These are phyloP conservation scores for Pholiota microspora DNA, from an alignment of 768 basidiomycete species.

Conservation along the genomic window DNA sequence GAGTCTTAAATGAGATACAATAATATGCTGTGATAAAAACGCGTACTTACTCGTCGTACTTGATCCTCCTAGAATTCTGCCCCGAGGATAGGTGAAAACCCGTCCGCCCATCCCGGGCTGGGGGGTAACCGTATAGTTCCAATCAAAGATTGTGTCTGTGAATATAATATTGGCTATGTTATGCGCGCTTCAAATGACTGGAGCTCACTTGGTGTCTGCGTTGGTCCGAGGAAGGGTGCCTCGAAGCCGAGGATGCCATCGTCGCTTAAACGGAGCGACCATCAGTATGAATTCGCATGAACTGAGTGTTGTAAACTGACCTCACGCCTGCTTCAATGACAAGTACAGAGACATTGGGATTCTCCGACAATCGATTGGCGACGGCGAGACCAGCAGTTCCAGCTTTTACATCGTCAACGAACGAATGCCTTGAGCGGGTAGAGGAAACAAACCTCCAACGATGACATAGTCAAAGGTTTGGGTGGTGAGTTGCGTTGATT, in stretches of 20 bases:
- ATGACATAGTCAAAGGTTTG: constrained; percentile 10
- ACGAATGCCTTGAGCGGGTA: not conserved
- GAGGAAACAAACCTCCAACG: constrained; percentile 5
- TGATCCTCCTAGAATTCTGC: constrained; percentile 2
- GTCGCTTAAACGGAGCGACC: constrained; percentile 6
- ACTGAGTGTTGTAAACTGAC: not conserved
- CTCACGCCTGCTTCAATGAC: constrained; percentile 15
- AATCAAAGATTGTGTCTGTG: constrained; percentile 4
- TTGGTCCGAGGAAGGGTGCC: constrained; percentile 18
- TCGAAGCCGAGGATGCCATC: constrained; percentile 15
- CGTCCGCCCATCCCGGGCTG: not conserved
- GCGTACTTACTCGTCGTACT: not conserved
- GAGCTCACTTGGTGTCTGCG: constrained; percentile 14
- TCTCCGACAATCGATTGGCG: constrained; percentile 12
- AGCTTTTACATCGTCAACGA: not conserved
- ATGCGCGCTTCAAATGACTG: not conserved
- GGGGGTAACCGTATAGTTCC: constrained; percentile 5
- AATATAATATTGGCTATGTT: not conserved
- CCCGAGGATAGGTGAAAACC: not conserved
- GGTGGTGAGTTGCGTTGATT: constrained; percentile 1
- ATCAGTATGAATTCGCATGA: not conserved
- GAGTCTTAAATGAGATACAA: not conserved
- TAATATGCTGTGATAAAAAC: not conserved
- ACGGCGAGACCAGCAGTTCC: constrained; percentile 11
- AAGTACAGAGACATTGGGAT: constrained; percentile 8